These are phyloP conservation scores for Phytophthora fragariae DNA, from an alignment of 352 stramenopile species.

Conservation along the genomic window DNA sequence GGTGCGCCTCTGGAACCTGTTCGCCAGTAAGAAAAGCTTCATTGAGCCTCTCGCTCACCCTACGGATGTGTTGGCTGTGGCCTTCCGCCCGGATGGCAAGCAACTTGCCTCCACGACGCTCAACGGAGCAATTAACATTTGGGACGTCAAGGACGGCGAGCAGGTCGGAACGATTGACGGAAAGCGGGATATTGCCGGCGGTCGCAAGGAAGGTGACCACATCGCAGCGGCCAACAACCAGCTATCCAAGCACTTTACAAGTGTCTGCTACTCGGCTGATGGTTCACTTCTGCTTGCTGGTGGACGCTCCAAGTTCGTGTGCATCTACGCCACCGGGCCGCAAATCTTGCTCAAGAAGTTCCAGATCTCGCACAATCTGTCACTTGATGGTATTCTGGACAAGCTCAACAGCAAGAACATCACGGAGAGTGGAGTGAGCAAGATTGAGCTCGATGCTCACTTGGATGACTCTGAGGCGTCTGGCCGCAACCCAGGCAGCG, in stretches of 20 bases:
- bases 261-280: constrained; percentile 98
- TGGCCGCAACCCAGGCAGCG: constrained; percentile 39
- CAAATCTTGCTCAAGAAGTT: constrained; percentile 99
- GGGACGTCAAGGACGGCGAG: constrained; percentile 97
- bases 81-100: constrained; percentile 97
- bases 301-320: constrained; percentile 99
- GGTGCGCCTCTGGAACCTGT: constrained; percentile 99
- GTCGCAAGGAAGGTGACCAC: constrained; percentile 83
- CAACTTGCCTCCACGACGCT: constrained; percentile 96
- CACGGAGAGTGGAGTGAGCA: constrained; percentile 76
- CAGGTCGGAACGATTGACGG: constrained; percentile 97
- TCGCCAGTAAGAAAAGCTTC: constrained; percentile 95
- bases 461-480: constrained; percentile 45
- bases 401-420: constrained; percentile 94
- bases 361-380: constrained; percentile 98
- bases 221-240: constrained; percentile 91
- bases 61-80: constrained; percentile 96
- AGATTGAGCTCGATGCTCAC: constrained; percentile 79
- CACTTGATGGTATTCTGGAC: constrained; percentile 96
- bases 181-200: constrained; percentile 96
- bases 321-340: constrained; percentile 97
- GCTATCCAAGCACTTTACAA: constrained; percentile 98
- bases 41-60: constrained; percentile 97
- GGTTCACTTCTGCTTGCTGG: constrained; percentile 97
- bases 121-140: constrained; percentile 97